A percentile compares a stretch with the other conserved stretches of the same genome.
Evolutionary conservation across 768 basidiomycete genomes (phyloP).

Genomic region (Trametes sanguinea): DNA sequence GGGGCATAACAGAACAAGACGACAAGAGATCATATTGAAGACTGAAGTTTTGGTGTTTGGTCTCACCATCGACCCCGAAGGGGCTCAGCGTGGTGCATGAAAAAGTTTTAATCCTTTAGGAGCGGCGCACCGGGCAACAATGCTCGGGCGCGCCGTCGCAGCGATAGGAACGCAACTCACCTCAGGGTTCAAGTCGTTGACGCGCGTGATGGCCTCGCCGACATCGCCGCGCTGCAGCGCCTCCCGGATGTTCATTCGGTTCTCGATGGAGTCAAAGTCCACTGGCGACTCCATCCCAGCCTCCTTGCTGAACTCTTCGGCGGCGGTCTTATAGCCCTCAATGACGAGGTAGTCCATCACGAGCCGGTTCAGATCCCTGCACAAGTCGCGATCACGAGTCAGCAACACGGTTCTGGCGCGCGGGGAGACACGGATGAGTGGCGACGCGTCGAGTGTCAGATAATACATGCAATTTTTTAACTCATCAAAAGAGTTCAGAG

Average conservation of each 20-base stretch:
- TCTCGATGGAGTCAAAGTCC: conserved; percentile 91
- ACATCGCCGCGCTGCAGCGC: conserved; percentile 93
- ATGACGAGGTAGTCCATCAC: conserved; percentile 98
- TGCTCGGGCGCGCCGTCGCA: neutral
- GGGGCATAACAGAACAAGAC: conserved; percentile 17
- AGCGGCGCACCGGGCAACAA: conserved; percentile 1
- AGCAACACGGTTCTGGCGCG: conserved; percentile 25
- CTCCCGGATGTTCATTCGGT: conserved; percentile 91
- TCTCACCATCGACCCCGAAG: conserved; percentile 82
- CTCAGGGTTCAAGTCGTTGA: conserved; percentile 96
- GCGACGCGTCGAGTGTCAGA: conserved; percentile 57
- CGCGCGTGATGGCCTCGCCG: conserved; percentile 91
- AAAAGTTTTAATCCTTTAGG: conserved; percentile 78
- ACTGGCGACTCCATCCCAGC: conserved; percentile 75
- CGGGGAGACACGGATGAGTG: conserved; percentile 8
- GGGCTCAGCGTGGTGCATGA: conserved; percentile 99
- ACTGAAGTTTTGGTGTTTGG: conserved; percentile 85
- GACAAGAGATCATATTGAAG: conserved; percentile 82
- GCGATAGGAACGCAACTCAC: conserved; percentile 51
- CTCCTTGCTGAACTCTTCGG: conserved; percentile 92
- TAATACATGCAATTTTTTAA: conserved; percentile 77
- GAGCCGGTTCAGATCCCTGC: conserved; percentile 89
- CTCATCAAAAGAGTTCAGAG: conserved; percentile 84
- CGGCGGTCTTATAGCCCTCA: conserved; percentile 95
- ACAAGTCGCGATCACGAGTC: conserved; percentile 9